Evolutionary conservation across 2,329 filamentous ascomycete genomes (phyloP), one percentile per base, ranked within the genome.

Genomic region (Pezicula neosporulosa): DNA sequence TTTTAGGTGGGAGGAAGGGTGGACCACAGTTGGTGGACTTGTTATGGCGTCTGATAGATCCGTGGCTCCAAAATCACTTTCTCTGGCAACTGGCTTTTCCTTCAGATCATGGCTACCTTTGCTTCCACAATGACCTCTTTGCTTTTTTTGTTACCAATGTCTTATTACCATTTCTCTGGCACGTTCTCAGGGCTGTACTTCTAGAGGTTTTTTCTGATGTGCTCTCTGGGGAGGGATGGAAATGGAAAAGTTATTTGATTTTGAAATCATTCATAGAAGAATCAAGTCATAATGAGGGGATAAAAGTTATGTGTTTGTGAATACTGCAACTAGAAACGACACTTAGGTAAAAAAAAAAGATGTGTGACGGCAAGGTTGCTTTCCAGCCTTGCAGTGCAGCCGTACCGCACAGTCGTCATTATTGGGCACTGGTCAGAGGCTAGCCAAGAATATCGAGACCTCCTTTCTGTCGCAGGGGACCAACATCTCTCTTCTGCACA

Each of bases 111-210:
- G 57, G 45, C 48, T 59, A 58, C 56, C 58, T 66, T 63, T 44
- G 21, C 19, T 67, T 60, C 61, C 57, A 60, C 52, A 50, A 66
- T 63, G 62, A 70, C 63, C 63, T 30, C n/a, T 16, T 27, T 27
- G 24, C 37, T 10, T 21, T 39, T 39, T 44, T 44, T 44, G 42
- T 21, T 27, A 27, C 21, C 56, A 57, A 63, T 69, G 66, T 68
- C 54, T 69, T 70, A 68, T 61, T 66, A 67, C 62, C 59, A 65
- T 66, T 63, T 65, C 62, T 61, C 59, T 60, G 56, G 62, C 61
- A 28, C 42, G 63, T 66, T 67, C 64, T 64, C 64, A 60, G 60
- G 64, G 53, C 53, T 69, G 66, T 67, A 68, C 65, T 66, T 44
- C 59, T 67, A 66, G 65, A 64, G 63, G 64, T 64, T 51, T 48